These are phyloP conservation scores for Citrullus amarus DNA, from an alignment of 306 rosid genomes.

Conservation along the genomic window DNA sequence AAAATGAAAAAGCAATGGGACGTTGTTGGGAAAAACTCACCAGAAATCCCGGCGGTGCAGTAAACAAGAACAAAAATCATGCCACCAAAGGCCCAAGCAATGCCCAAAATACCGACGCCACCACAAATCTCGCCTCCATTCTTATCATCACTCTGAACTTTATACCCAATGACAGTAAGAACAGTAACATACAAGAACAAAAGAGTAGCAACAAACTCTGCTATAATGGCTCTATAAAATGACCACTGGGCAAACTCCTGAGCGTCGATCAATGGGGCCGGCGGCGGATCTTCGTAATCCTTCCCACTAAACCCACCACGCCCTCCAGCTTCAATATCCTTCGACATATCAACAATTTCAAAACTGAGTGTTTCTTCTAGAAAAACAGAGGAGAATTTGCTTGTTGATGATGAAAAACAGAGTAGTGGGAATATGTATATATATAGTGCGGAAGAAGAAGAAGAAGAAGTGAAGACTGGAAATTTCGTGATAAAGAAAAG, in stretches of 20 bases:
- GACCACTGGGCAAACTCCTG: slow-evolving; percentile 15
- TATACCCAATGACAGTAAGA: slow-evolving; percentile 16
- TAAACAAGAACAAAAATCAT: slow-evolving; percentile 20
- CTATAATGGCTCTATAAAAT: slow-evolving; percentile 15
- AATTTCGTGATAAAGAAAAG: not conserved
- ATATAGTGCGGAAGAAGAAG: not conserved
- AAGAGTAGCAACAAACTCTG: slow-evolving; percentile 19
- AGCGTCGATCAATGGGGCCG: slow-evolving; percentile 14
- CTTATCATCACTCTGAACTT: not conserved
- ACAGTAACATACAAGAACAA: slow-evolving; percentile 17
- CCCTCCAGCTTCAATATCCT: slow-evolving; percentile 10
- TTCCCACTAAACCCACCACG: not conserved
- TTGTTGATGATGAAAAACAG: not conserved
- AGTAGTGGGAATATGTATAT: not conserved
- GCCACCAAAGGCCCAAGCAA: slow-evolving; percentile 25
- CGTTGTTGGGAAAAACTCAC: not conserved
- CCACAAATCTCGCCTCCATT: slow-evolving; percentile 5
- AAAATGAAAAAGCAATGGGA: too few relatives aligned
- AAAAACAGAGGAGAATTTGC: not conserved
- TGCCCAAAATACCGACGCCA: slow-evolving; percentile 16
- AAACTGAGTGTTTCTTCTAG: not conserved
- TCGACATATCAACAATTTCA: slow-evolving; percentile 9
- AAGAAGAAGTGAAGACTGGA: not conserved
- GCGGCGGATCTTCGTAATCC: slow-evolving; percentile 10
- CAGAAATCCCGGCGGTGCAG: slow-evolving; percentile 22